A percentile compares a stretch with the other conserved stretches of the same genome.
phyloP scores from a whole-genome alignment of 2,329 filamentous ascomycete genomes.

The Ophiostoma ips region DNA sequence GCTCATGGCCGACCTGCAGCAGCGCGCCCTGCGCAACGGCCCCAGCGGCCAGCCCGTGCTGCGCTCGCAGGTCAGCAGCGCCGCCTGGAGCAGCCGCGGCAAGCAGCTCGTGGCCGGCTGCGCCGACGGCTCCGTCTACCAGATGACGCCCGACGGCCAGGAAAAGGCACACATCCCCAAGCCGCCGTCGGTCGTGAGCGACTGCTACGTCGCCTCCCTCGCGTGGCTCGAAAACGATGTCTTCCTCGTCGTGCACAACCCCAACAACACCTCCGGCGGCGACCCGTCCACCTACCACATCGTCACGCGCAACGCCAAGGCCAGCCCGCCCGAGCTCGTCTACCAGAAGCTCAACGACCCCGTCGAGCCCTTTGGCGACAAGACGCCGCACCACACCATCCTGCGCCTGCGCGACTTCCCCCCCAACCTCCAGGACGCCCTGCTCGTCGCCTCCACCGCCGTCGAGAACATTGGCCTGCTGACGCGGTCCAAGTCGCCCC shows the following conservation, averaged over 20 bases:
- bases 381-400: conserved; percentile 62
- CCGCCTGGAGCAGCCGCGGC: conserved; percentile 83
- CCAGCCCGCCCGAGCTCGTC: conserved; percentile 38
- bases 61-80: conserved; percentile 63
- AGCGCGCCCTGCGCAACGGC: conserved; percentile 42
- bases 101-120: conserved; percentile 86
- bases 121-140: conserved; percentile 62
- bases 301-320: conserved; percentile 51
- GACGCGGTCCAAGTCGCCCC: conserved; percentile 54
- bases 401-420: conserved; percentile 66
- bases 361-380: conserved; percentile 57
- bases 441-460: conserved; percentile 71
- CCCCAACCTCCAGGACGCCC: conserved; percentile 64
- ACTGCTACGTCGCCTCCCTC: conserved; percentile 66
- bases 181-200: conserved; percentile 51
- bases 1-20: conserved; percentile 67
- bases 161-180: conserved; percentile 67
- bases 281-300: conserved; percentile 64
- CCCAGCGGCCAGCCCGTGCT: conserved; percentile 48
- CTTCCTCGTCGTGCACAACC: conserved; percentile 70
- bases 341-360: conserved; percentile 65
- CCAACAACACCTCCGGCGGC: conserved; percentile 40
- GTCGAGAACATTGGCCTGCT: conserved; percentile 68
- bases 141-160: conserved; percentile 71
- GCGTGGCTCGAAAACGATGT: conserved; percentile 80